Conservation (phyloP, 805 yeast species). For the Tetrapisispora namnaoensis region DNA sequence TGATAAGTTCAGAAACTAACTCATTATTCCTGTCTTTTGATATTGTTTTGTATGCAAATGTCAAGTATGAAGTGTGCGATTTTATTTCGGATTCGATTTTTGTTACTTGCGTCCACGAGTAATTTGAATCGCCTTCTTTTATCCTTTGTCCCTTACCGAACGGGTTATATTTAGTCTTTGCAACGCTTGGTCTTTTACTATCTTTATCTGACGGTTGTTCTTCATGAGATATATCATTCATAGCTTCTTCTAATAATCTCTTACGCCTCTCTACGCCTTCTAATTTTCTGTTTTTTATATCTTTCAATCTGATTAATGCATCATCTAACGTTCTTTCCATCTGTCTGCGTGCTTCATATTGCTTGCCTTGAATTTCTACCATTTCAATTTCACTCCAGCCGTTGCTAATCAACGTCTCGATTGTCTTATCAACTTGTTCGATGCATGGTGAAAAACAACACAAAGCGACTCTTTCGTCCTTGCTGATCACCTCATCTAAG, state of each 20-base stretch:
- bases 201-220: constrained; percentile 14
- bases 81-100: constrained; percentile 77
- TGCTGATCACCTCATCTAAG: constrained; percentile 47
- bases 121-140: constrained; percentile 76
- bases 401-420: constrained; percentile 56
- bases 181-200: constrained; percentile 22
- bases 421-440: constrained; percentile 88
- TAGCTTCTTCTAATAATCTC: constrained; percentile 22
- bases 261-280: constrained; percentile 55
- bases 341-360: constrained; percentile 84
- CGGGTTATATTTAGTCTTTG: constrained; percentile 64
- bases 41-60: constrained; percentile 59
- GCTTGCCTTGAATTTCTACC: constrained; percentile 79
- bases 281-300: constrained; percentile 61
- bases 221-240: constrained; percentile 20
- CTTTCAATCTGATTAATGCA: constrained; percentile 68
- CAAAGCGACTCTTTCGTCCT: constrained; percentile 47
- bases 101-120: constrained; percentile 76
- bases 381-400: constrained; percentile 86
- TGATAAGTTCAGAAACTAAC: background rate
- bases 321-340: constrained; percentile 79
- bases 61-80: constrained; percentile 86
- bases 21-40: background rate
- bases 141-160: constrained; percentile 85
- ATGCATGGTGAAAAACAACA: constrained; percentile 98